These are phyloP conservation scores for Chlamydomonas sp. DNA, from an alignment of 139 green algal species.

Conservation along the genomic window DNA sequence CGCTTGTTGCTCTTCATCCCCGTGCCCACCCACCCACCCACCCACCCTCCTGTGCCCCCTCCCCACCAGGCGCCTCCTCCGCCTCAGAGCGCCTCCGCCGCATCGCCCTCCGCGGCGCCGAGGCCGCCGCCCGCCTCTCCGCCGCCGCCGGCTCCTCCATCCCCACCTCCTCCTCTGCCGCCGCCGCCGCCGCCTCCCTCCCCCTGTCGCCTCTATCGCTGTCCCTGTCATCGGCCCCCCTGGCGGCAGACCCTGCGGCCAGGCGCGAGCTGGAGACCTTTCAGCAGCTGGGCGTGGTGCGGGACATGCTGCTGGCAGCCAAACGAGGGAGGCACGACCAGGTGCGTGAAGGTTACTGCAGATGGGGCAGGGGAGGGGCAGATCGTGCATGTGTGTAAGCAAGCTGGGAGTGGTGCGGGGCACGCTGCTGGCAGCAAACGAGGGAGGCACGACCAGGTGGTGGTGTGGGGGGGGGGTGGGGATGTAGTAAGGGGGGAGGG, in stretches of 20 bases:
- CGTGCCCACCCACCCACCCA: too few relatives aligned
- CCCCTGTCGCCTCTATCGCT: background rate
- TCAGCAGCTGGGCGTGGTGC: conserved; percentile 46
- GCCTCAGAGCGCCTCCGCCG: background rate
- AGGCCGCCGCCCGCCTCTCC: background rate
- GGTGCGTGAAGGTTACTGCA: conserved; percentile 1
- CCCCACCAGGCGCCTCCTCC: too few relatives aligned
- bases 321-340: conserved; percentile 42
- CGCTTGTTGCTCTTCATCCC: too few relatives aligned
- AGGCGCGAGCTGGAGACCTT: conserved; percentile 52
- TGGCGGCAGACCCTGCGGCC: conserved; percentile 20
- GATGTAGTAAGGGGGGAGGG: too few relatives aligned
- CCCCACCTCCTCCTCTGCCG: too few relatives aligned
- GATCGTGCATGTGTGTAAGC: background rate
- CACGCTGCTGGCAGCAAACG: too few relatives aligned
- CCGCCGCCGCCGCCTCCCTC: background rate
- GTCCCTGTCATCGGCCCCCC: background rate
- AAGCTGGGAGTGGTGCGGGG: too few relatives aligned
- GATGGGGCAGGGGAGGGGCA: background rate
- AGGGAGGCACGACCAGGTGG: too few relatives aligned
- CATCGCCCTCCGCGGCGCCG: background rate
- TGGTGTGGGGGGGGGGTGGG: too few relatives aligned
- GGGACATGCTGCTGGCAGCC: conserved; percentile 48
- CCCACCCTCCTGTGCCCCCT: too few relatives aligned
- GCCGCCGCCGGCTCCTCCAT: background rate